phyloP scores from a whole-genome alignment of 257 asterid genomes.

The Penstemon davidsonii region DNA sequence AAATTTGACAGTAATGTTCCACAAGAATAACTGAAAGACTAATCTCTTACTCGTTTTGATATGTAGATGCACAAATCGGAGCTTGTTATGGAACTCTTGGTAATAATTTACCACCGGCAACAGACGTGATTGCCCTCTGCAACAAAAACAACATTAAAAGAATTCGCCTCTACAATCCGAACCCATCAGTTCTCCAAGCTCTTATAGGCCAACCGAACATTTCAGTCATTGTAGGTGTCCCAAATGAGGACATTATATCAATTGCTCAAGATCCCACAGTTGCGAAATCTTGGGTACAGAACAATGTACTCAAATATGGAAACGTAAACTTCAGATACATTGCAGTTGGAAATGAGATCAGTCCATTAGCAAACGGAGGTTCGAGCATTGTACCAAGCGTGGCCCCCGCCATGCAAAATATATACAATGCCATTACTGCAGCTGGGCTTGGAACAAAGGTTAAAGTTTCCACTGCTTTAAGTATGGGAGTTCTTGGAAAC shows the following conservation, averaged over 20 bases:
- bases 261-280: slow-evolving; percentile 12
- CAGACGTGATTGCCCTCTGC: slow-evolving; percentile 37
- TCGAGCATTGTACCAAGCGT: slow-evolving; percentile 23
- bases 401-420: slow-evolving; percentile 33
- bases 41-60: background rate
- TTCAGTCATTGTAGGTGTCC: slow-evolving; percentile 33
- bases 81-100: slow-evolving; percentile 48
- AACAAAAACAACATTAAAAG: slow-evolving; percentile 26
- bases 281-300: slow-evolving; percentile 40
- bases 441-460: slow-evolving; percentile 17
- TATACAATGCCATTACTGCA: slow-evolving; percentile 16
- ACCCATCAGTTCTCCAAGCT: slow-evolving; percentile 36
- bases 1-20: background rate
- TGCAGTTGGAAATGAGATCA: slow-evolving; percentile 44
- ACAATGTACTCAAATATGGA: slow-evolving; percentile 19
- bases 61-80: slow-evolving; percentile 38
- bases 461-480: slow-evolving; percentile 34
- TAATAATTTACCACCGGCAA: slow-evolving; percentile 27
- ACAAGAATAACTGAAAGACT: background rate
- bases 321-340: slow-evolving; percentile 31
- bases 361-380: slow-evolving; percentile 8
- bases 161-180: slow-evolving; percentile 40
- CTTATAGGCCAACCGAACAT: slow-evolving; percentile 23
- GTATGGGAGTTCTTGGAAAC: slow-evolving; percentile 23
- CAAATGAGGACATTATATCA: slow-evolving; percentile 29